Evolutionary conservation across 129 eudicot species (phyloP).

Genomic region (Heracleum sosnowskyi): DNA sequence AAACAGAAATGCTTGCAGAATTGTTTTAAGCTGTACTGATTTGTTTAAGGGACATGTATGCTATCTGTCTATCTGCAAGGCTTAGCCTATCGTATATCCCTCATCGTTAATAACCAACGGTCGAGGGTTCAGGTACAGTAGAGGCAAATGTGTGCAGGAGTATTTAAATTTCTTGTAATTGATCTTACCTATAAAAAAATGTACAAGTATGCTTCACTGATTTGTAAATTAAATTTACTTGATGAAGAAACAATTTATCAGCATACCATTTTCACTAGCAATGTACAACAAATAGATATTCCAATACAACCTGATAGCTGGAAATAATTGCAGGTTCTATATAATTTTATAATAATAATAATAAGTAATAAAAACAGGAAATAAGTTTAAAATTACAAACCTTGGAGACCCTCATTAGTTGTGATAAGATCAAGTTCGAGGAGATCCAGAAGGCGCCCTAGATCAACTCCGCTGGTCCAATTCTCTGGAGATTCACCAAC

Average conservation of each 20-base stretch:
- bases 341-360: background rate
- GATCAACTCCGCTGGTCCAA: constrained; percentile 87
- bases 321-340: background rate
- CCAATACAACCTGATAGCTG: background rate
- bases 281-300: background rate
- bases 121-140: too few species aligned
- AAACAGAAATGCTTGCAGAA: background rate
- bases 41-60: background rate
- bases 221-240: background rate
- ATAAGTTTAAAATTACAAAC: constrained; percentile 27
- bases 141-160: background rate
- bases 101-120: too few species aligned
- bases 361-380: background rate
- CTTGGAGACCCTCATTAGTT: constrained; percentile 54
- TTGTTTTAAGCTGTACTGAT: background rate
- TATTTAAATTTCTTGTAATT: too few species aligned
- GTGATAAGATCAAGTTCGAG: constrained; percentile 81
- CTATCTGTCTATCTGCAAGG: background rate
- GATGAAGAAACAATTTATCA: background rate
- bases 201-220: background rate
- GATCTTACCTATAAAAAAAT: background rate
- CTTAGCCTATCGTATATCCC: too few species aligned
- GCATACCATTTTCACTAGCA: background rate
- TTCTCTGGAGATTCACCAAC: constrained; percentile 71
- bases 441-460: constrained; percentile 84